Evolutionary conservation across 2,329 filamentous ascomycete species (phyloP).

Genomic region (Botrytis galanthina): DNA sequence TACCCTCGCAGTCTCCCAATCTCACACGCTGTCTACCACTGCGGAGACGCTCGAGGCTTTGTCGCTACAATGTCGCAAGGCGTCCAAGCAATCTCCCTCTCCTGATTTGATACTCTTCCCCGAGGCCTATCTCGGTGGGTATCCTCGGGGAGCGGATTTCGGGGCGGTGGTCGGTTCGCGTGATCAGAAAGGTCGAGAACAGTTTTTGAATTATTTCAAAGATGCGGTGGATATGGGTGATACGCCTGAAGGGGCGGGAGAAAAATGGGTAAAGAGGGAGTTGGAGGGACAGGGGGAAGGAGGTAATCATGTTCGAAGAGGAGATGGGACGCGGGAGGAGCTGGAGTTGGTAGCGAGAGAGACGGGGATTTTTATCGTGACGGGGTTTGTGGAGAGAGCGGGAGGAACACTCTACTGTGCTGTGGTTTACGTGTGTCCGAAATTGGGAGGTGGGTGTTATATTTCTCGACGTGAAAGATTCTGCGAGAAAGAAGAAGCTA

Average conservation of each 20-base stretch:
- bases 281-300: neutral
- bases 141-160: neutral
- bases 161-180: neutral
- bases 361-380: neutral
- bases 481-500: neutral
- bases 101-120: neutral
- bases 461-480: neutral
- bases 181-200: neutral
- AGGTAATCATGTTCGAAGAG: neutral
- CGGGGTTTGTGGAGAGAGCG: neutral
- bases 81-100: neutral
- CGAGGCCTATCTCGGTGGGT: neutral
- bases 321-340: neutral
- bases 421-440: neutral
- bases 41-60: neutral
- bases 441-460: neutral
- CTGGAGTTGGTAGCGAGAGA: neutral
- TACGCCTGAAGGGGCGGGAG: neutral
- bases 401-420: neutral
- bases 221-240: neutral
- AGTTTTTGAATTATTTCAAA: neutral
- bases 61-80: neutral
- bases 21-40: neutral
- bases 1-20: neutral
- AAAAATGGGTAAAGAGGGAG: neutral